Base-by-base conservation (phyloP, 2,329 filamentous ascomycete species). In the Xylariales sp. region DNA sequence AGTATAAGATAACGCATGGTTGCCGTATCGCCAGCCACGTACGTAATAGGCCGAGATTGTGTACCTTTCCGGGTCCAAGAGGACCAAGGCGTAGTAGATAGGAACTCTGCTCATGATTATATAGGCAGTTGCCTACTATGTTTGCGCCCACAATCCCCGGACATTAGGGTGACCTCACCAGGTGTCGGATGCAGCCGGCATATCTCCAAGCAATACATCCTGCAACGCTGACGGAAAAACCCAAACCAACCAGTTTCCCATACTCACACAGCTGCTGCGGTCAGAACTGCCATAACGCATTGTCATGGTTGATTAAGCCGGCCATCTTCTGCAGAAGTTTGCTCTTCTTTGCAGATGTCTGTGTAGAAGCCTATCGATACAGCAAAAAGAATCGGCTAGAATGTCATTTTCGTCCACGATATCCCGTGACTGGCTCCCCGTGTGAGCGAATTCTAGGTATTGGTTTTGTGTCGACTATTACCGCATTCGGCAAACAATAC, bases 1-100 rank as follows among this genome's bases (percentile, higher is more conserved):
- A 62, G 16, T 53, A 62, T 46, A 67, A 39, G 16, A 18, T 28
- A 16, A 18, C 45, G 69, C 74, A 75, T 75, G 8, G 61, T 64
- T 43, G 18, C 23, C 30, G 16, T 54, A 43, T 28, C 7, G 34
- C 28, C 41, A 60, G 56, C 32, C 30, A 58, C 28, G 23, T 34
- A 46, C 28, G 23, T 34, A 46, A 28, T 23, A 41, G 23, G 32
- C 18, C 7, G 5, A 5, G 18, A 2, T 39, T 5, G 3, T 43
- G 32, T 30, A n/a, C 6, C 16, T 39, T 62, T 9, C 5, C 43
- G 12, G 43, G 52, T 53, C 4, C 48, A 34, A 5, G 36, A 36
- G 10, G n/a, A 8, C 43, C 45, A 34, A 56, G 7, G n/a, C 18
- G 18, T 3, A 9, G 16, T 10, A 32, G 34, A 18, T 48, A 12